Evolutionary conservation across 129 eudicot genomes (phyloP).

Genomic region (Tagetes patula): DNA sequence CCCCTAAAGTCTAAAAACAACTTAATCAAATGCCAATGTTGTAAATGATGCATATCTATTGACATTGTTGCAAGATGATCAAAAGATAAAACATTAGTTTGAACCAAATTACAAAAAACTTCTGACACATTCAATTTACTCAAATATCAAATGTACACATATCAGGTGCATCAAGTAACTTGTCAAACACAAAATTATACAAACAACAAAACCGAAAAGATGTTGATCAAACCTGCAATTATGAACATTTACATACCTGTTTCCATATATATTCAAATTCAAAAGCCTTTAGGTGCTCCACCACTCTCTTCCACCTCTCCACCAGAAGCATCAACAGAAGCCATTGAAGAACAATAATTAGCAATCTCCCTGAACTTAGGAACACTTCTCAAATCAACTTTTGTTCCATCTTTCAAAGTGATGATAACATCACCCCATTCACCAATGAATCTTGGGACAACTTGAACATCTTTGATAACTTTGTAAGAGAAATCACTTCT

Average conservation of each 20-base stretch:
- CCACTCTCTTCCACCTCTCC: constrained; percentile 28
- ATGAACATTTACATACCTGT: constrained; percentile 48
- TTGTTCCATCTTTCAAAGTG: constrained; percentile 84
- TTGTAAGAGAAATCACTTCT: constrained; percentile 84
- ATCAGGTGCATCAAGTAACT: constrained; percentile 11
- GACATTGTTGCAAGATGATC: no score
- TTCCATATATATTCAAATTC: constrained; percentile 25
- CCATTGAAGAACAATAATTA: constrained; percentile 76
- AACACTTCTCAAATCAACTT: constrained; percentile 94
- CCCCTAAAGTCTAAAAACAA: no score
- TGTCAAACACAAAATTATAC: constrained; percentile 22
- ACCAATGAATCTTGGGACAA: constrained; percentile 91
- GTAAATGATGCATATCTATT: no score
- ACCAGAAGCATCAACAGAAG: constrained; percentile 28
- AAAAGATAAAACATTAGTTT: background rate
- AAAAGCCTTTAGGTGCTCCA: constrained; percentile 60
- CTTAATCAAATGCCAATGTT: no score
- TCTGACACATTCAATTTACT: constrained; percentile 11
- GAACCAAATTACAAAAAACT: background rate
- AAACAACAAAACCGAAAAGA: background rate
- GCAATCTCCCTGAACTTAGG: constrained; percentile 95
- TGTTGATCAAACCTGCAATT: constrained; percentile 27
- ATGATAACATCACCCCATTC: constrained; percentile 98
- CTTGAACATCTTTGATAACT: constrained; percentile 86
- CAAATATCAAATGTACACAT: constrained; percentile 15